Conservation (phyloP, 495 filamentous ascomycete species). For the Astrocystis sublimbata region DNA sequence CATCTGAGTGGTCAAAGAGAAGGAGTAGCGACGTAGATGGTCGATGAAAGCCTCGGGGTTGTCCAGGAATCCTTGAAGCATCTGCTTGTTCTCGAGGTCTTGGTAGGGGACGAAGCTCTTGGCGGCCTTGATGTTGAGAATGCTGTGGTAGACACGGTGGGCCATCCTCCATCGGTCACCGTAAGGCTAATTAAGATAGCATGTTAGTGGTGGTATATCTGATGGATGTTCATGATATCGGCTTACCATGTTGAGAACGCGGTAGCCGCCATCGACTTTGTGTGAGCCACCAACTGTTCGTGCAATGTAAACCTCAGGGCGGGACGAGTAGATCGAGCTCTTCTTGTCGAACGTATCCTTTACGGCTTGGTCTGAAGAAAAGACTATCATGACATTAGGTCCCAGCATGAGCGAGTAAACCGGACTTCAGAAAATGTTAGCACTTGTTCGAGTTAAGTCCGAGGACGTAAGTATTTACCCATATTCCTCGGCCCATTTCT, state of each 20-base stretch:
- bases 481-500: constrained; percentile 26
- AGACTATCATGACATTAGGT: constrained; percentile 31
- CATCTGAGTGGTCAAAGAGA: constrained; percentile 57
- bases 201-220: background rate
- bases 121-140: constrained; percentile 45
- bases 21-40: constrained; percentile 55
- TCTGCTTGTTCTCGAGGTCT: constrained; percentile 52
- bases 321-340: constrained; percentile 26
- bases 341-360: constrained; percentile 35
- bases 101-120: constrained; percentile 51
- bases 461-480: constrained; percentile 8
- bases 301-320: constrained; percentile 26
- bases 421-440: constrained; percentile 14
- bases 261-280: constrained; percentile 19
- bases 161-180: constrained; percentile 42
- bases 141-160: constrained; percentile 48
- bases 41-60: constrained; percentile 43
- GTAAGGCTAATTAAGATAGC: constrained; percentile 31
- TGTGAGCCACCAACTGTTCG: constrained; percentile 18
- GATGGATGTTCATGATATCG: background rate
- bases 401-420: constrained; percentile 32
- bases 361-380: constrained; percentile 32
- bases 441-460: background rate
- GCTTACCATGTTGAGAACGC: constrained; percentile 24
- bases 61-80: constrained; percentile 48